Base-by-base conservation (phyloP, 257 asterid genomes). In the Plantago major region DNA sequence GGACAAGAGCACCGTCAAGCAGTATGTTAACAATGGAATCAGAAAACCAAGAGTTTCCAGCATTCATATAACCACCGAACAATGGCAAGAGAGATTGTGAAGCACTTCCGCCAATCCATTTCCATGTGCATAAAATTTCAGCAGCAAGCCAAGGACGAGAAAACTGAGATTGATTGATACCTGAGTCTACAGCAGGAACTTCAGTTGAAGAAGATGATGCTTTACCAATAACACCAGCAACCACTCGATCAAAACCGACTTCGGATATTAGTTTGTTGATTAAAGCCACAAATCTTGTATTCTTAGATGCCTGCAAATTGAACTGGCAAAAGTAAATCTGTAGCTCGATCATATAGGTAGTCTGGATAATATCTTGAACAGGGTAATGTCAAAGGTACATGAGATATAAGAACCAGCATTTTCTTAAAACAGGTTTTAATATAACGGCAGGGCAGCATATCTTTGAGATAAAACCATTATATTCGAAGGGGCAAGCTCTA, bases 91-190 rank as follows among this genome's bases (percentile, higher is more conserved):
- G 84, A 37, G 97, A 76, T 67, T 81, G 67, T 71, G 73, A 69
- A 69, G 81, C 95, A 77, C 75, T 77, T 69, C 97, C 96, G 46
- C 92, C 87, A 67, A 71, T 76, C 99, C 99, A 93, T 65, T 84
- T 79, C 97, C 97, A 87, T 46, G 97, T 73, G 86, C 99, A 93
- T 63, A 93, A 81, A 52, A 93, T 79, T 78, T 93, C 99, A 67
- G 87, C 97, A 59, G 96, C 99, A 75, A 93, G 96, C 99, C 99
- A 93, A 60, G 97, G 86, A 48, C 99, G 94, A 65, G 94, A 69
- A 78, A 75, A 70, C 30, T 65, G 81, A 70, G 73, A 68, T 50
- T 67, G 74, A 68, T 76, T 40, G 51, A 71, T 69, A 60, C 68
- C 57, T 47, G 55, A 77, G 71, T 71, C 73, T 44, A 22, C 40